Evolutionary conservation across 306 rosid species (phyloP).

Genomic region (Rubus idaeus): DNA sequence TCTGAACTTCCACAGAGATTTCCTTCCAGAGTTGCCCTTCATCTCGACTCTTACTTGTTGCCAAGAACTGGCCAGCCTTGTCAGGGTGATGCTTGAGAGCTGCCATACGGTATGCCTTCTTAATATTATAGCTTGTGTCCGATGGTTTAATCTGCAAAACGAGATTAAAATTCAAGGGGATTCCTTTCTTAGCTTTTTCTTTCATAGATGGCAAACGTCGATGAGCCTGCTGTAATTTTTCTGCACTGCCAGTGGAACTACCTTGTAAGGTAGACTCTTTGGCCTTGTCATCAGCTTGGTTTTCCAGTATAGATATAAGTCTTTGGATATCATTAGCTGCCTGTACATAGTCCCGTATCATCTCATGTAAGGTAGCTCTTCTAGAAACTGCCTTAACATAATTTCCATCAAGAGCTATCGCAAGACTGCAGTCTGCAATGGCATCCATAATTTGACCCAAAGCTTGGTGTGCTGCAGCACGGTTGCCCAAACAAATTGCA

Average conservation of each 20-base stretch:
- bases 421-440: conserved; percentile 86
- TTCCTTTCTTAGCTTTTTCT: conserved; percentile 60
- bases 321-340: conserved; percentile 70
- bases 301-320: conserved; percentile 53
- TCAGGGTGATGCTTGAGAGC: conserved; percentile 7
- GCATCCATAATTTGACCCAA: conserved; percentile 85
- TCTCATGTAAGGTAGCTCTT: conserved; percentile 84
- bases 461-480: conserved; percentile 93
- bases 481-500: conserved; percentile 85
- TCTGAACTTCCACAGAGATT: conserved; percentile 67
- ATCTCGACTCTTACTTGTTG: conserved; percentile 75
- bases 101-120: conserved; percentile 1
- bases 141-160: conserved; percentile 39
- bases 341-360: conserved; percentile 74
- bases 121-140: conserved; percentile 34
- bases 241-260: conserved; percentile 35
- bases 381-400: conserved; percentile 86
- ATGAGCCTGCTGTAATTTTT: conserved; percentile 64
- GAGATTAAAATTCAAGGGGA: conserved; percentile 68
- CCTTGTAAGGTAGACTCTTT: conserved; percentile 23
- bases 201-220: conserved; percentile 51
- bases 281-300: conserved; percentile 51
- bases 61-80: conserved; percentile 83
- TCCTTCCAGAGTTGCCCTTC: conserved; percentile 83
- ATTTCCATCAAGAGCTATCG: conserved; percentile 79